Conservation (phyloP, 2,329 filamentous ascomycete species). For the Diplodia seriata region DNA sequence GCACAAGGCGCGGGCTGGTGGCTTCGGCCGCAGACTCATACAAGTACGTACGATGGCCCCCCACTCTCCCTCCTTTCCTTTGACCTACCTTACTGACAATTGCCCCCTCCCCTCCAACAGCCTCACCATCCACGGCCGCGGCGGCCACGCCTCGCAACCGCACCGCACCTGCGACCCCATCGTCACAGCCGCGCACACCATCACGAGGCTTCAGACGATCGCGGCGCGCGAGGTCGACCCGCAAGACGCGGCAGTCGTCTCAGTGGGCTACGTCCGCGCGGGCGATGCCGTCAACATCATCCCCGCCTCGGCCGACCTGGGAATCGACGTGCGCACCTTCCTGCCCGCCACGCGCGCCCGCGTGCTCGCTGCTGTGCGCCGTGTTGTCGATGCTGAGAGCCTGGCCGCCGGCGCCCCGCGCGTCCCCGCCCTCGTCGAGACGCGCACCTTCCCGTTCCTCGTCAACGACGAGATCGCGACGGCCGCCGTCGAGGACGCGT, state of each 20-base stretch:
- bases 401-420: conserved; percentile 54
- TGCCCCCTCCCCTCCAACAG: not conserved
- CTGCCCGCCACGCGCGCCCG: conserved; percentile 54
- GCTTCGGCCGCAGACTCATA: conserved; percentile 52
- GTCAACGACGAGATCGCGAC: conserved; percentile 60
- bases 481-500: conserved; percentile 51
- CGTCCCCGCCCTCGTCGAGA: conserved; percentile 52
- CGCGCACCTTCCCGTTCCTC: conserved; percentile 56
- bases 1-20: conserved; percentile 52
- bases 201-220: conserved; percentile 66
- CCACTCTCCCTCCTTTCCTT: not conserved
- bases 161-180: conserved; percentile 65
- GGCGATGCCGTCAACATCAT: conserved; percentile 69
- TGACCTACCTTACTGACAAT: too few relatives aligned
- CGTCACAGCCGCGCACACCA: conserved; percentile 62
- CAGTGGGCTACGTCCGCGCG: conserved; percentile 64
- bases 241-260: conserved; percentile 63
- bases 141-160: conserved; percentile 65
- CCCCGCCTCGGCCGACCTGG: conserved; percentile 60
- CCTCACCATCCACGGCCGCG: conserved; percentile 64
- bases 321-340: conserved; percentile 62
- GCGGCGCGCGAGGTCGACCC: conserved; percentile 63
- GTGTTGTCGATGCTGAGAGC: conserved; percentile 64
- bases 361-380: conserved; percentile 56
- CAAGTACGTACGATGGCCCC: conserved; percentile 35